Percentiles rank a stretch among this genome's conserved stretches.
Conservation (phyloP, 768 basidiomycete genomes). For the Mycena pura region DNA sequence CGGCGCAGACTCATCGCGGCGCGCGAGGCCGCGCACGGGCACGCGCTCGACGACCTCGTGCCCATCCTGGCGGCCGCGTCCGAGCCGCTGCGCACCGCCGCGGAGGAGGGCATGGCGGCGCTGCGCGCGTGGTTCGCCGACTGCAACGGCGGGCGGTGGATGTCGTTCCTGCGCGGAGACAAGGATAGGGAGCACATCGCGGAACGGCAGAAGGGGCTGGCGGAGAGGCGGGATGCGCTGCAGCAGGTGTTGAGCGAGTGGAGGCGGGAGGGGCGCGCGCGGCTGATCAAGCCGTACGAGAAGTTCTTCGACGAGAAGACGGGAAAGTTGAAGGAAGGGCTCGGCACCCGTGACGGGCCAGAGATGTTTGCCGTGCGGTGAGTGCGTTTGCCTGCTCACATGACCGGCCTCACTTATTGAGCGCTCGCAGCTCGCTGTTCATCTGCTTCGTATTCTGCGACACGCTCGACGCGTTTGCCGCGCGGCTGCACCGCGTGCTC, state of each 20-base stretch:
- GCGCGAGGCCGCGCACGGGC: constrained; percentile 47
- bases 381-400: neutral
- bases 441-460: constrained; percentile 54
- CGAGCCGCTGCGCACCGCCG: constrained; percentile 40
- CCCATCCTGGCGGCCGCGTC: constrained; percentile 49
- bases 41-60: constrained; percentile 48
- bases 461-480: constrained; percentile 48
- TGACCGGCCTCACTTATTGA: neutral
- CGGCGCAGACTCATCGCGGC: constrained; percentile 37
- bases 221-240: constrained; percentile 36
- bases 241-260: too few species aligned
- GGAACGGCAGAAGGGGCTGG: constrained; percentile 25
- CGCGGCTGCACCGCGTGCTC: constrained; percentile 41
- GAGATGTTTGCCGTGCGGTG: constrained; percentile 51
- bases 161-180: constrained; percentile 34
- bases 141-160: constrained; percentile 46
- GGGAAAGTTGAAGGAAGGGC: constrained; percentile 32
- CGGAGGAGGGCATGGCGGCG: constrained; percentile 32
- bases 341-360: constrained; percentile 17
- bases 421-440: constrained; percentile 45
- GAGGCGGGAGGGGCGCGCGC: constrained; percentile 29
- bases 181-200: constrained; percentile 30
- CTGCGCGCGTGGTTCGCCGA: constrained; percentile 43
- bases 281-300: constrained; percentile 48
- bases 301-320: constrained; percentile 48